Evolutionary conservation across 192 early-diverging fungal species (phyloP), one percentile per base, ranked within the genome.

Genomic region (Linnemannia zychae): DNA sequence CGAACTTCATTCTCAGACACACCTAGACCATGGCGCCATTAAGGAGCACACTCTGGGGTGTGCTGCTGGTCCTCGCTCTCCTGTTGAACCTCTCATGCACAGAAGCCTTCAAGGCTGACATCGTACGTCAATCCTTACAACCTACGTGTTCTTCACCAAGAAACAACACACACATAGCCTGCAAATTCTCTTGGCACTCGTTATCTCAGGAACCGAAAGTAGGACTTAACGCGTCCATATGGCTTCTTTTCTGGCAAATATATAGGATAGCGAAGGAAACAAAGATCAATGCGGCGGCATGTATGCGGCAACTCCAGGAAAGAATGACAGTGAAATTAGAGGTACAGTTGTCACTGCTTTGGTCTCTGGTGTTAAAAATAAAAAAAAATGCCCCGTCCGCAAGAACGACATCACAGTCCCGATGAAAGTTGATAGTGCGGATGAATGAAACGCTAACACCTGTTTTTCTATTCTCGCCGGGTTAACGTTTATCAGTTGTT

Each of bases 251-350:
- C 65, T 57, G 28, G 0, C 24, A 34, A 48, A 48, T 33, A 67
- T 16, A 37, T 63, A 82, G 81, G 75, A 82, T 40, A 82, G 71
- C 49, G 71, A 46, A 4, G 15, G 20, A 33, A 37, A 31, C 24
- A 57, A 67, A 36, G 40, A 33, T 37, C 75, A 53, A 33, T 82
- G 81, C 17, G 75, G 63, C 15, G 81, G 81, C 53, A 82, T 82
- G 81, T 82, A 73, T 50, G 81, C 75, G 7, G 40, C 75, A 17
- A 82, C 48, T 24, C 24, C 70, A 7, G 71, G 71, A 17, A 82
- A 48, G n/a, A 82, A 82, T 33, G 49, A 76, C n/a, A 77, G 75
- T 38, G 81, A 74, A 47, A 77, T 82, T 71, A 70, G 50, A 74
- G 75, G 81, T 82, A 82, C 0, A 44, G 63, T 67, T 24, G 18